Percentiles rank a stretch among this genome's conserved stretches.
phyloP scores from a whole-genome alignment of 148 eudicot species.

The Rhododendron williamsianum region DNA sequence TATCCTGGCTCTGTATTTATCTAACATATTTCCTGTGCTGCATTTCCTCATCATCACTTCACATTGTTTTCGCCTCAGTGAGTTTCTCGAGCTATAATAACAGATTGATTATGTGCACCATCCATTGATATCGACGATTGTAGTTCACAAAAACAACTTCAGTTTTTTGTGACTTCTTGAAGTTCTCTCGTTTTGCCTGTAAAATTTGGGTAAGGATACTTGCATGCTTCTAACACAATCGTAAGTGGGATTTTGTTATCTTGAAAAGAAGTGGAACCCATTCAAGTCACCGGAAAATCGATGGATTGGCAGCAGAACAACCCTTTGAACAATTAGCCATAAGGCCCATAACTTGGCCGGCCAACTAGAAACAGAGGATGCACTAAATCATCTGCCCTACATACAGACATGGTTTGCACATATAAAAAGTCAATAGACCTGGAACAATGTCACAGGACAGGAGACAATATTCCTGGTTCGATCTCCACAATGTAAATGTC shows the following conservation, averaged over 20 bases:
- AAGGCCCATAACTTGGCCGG: background rate
- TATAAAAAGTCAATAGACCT: background rate
- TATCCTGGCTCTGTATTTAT: background rate
- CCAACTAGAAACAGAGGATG: background rate
- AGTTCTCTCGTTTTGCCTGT: background rate
- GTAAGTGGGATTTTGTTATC: background rate
- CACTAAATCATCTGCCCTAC: background rate
- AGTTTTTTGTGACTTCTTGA: background rate
- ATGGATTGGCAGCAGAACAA: background rate
- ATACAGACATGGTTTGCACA: background rate
- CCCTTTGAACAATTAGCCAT: background rate
- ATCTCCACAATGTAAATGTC: background rate
- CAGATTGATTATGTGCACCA: background rate
- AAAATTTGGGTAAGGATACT: background rate
- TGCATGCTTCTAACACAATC: background rate
- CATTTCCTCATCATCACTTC: background rate
- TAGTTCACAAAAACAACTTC: background rate
- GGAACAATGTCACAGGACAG: background rate
- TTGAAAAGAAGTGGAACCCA: background rate
- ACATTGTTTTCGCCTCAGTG: background rate
- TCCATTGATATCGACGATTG: background rate
- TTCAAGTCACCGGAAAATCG: background rate
- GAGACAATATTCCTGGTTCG: background rate
- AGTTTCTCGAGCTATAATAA: background rate
- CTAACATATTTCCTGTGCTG: background rate